Evolutionary conservation across 2,329 filamentous ascomycete genomes (phyloP).

Genomic region (Fusarium compactum): DNA sequence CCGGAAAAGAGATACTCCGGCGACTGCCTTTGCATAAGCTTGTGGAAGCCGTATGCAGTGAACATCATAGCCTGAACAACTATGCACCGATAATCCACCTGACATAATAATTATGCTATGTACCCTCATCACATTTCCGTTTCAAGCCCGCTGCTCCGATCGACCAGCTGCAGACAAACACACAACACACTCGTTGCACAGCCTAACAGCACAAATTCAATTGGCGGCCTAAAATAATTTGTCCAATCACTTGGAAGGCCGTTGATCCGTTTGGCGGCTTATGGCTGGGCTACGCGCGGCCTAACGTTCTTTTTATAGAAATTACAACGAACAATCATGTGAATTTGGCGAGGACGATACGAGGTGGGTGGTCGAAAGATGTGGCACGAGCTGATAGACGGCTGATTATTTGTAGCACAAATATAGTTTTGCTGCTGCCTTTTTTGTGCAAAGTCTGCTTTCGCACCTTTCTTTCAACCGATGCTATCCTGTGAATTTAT

Average conservation of each 20-base stretch:
- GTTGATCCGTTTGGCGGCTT: neutral
- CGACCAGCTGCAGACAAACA: neutral
- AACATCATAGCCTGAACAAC: neutral
- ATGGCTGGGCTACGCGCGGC: constrained; percentile 21
- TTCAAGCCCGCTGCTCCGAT: neutral
- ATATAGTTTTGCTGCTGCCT: neutral
- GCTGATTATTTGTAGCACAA: neutral
- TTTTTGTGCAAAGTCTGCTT: neutral
- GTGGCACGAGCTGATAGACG: neutral
- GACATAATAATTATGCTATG: neutral
- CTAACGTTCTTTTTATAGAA: constrained; percentile 27
- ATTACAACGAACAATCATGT: constrained; percentile 1
- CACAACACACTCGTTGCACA: neutral
- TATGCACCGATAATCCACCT: neutral
- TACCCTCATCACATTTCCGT: neutral
- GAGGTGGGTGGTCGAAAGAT: neutral
- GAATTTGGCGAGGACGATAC: neutral
- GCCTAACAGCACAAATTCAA: neutral
- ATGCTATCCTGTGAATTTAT: neutral
- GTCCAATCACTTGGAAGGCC: neutral
- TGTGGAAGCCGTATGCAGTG: neutral
- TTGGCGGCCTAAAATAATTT: neutral
- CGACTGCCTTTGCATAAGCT: neutral
- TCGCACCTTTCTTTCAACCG: neutral
- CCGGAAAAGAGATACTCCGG: neutral